phyloP scores from a whole-genome alignment of 805 yeast species.

The Candida krabiensis region DNA sequence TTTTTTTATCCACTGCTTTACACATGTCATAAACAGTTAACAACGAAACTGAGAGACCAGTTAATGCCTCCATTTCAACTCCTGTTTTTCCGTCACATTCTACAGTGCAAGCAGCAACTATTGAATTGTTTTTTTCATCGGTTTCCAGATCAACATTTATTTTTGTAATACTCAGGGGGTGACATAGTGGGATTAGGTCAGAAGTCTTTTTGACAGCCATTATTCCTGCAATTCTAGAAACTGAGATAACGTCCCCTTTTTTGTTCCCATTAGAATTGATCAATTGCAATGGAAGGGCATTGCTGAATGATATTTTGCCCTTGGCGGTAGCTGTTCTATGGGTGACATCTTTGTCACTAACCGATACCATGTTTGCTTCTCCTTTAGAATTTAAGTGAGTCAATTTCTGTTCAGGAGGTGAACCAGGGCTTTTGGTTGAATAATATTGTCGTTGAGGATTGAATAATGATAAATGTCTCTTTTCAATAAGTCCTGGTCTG shows the following conservation, averaged over 20 bases:
- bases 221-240: conserved; percentile 50
- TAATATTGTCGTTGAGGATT: no score
- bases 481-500: background rate
- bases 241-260: conserved; percentile 52
- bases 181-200: conserved; percentile 50
- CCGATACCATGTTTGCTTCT: conserved; percentile 46
- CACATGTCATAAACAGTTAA: conserved; percentile 59
- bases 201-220: conserved; percentile 51
- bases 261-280: conserved; percentile 39
- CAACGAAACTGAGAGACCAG: conserved; percentile 44
- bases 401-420: conserved; percentile 15
- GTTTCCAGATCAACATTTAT: conserved; percentile 35
- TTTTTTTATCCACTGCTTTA: conserved; percentile 52
- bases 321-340: conserved; percentile 43
- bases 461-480: conserved; percentile 3
- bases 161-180: conserved; percentile 45
- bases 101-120: conserved; percentile 39
- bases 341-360: conserved; percentile 40
- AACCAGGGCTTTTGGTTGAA: background rate
- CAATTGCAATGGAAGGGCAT: conserved; percentile 29
- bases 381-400: conserved; percentile 44
- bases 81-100: conserved; percentile 53
- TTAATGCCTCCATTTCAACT: conserved; percentile 58
- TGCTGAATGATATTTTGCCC: conserved; percentile 43
- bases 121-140: conserved; percentile 14